phyloP scores from a whole-genome alignment of 139 green algal species.

The Chlorella sorokiniana region DNA sequence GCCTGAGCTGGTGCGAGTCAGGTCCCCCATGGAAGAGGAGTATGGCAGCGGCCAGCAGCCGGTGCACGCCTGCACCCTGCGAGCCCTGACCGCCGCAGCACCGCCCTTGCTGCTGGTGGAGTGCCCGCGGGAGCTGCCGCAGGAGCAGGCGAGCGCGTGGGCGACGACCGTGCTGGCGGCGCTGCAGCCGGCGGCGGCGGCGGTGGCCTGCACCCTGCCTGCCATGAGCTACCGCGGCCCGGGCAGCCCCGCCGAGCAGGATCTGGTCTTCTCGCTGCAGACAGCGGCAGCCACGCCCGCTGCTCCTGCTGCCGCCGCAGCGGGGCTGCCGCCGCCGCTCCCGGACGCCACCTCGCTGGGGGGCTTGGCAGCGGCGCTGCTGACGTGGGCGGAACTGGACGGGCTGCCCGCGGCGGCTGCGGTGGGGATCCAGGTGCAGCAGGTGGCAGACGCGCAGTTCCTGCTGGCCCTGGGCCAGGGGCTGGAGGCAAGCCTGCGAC shows the following conservation, averaged over 20 bases:
- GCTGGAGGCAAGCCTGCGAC: background rate
- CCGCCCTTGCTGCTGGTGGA: background rate
- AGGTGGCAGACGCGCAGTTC: constrained; percentile 22
- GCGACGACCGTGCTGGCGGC: background rate
- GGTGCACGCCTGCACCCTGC: constrained; percentile 27
- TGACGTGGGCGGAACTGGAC: background rate
- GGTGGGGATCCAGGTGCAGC: constrained; percentile 21
- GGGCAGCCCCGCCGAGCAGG: constrained; percentile 34
- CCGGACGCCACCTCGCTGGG: constrained; percentile 19
- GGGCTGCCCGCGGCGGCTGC: background rate
- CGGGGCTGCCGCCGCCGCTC: constrained; percentile 15
- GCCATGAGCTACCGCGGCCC: constrained; percentile 41
- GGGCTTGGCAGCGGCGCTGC: constrained; percentile 36
- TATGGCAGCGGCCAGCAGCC: background rate
- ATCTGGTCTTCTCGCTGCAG: constrained; percentile 30
- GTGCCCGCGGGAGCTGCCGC: background rate
- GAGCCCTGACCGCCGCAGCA: too few species aligned
- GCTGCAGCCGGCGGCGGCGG: background rate
- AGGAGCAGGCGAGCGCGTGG: constrained; percentile 36
- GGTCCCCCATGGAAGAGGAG: constrained; percentile 28
- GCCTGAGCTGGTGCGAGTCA: constrained; percentile 24
- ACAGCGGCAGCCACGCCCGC: background rate
- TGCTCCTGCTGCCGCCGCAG: background rate
- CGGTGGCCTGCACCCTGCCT: constrained; percentile 15
- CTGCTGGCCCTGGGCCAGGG: background rate